Percentiles rank a stretch among this genome's conserved stretches.
These are phyloP conservation scores for Solanum stenotomum DNA, from an alignment of 257 asterid species.

Conservation along the genomic window DNA sequence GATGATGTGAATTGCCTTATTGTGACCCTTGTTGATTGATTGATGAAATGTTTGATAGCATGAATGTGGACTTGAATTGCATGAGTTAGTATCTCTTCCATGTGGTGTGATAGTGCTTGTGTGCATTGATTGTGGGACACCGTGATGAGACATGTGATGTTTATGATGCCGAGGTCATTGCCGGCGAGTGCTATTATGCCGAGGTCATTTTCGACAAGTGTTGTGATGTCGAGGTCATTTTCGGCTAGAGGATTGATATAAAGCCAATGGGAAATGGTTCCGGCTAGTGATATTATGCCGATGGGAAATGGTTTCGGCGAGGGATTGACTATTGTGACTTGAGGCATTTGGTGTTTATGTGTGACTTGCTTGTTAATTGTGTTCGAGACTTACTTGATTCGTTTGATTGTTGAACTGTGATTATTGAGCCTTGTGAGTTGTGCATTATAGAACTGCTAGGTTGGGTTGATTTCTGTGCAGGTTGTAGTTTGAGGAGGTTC, in stretches of 20 bases:
- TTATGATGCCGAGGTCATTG: not conserved
- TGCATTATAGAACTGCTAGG: not conserved
- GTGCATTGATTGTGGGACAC: not conserved
- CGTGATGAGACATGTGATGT: not conserved
- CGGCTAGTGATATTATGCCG: not conserved
- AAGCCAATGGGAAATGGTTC: too few species aligned
- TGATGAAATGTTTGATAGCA: not conserved
- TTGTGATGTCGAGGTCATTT: too few species aligned
- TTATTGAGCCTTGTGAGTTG: not conserved
- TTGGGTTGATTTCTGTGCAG: not conserved
- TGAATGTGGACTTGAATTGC: not conserved
- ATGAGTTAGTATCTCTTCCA: not conserved
- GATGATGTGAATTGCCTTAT: not conserved
- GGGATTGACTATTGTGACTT: not conserved
- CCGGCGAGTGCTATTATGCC: too few species aligned
- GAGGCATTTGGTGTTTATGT: not conserved
- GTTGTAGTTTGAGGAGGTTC: not conserved
- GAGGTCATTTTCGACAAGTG: not conserved
- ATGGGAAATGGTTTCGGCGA: not conserved
- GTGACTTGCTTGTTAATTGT: not conserved
- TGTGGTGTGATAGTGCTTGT: too few species aligned
- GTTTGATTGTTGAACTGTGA: not conserved
- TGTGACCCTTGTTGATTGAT: not conserved
- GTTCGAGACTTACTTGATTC: not conserved
- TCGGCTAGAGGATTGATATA: too few species aligned